Evolutionary conservation across 108 stramenopile genomes (phyloP), one percentile per base, ranked within the genome.

Genomic region (Schizochytrium sp.): DNA sequence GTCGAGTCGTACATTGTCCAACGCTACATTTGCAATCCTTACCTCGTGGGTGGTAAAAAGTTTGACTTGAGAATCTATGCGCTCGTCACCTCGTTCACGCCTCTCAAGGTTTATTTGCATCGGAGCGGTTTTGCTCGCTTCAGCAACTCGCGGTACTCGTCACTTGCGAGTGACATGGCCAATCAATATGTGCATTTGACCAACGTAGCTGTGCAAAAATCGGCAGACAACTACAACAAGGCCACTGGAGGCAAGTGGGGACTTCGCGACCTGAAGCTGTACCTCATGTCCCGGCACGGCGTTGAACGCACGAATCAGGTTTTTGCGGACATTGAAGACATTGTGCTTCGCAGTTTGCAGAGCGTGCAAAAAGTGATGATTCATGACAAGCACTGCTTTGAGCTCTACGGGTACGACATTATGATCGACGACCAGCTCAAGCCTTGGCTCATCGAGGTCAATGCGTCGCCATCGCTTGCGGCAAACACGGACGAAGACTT

Each of bases 381-480:
- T 44, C 90, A 92, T 58, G 94, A 95, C 87, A 90, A 90, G 60
- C 94, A 95, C 72, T 95, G 94, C 93, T 95, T 94, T 88, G 94
- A 95, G 89, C 94, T 95, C 0, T 95, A 95, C 89, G 94, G 94
- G 12, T 94, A 93, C 60, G 94, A 95, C 87, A 58, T 95, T 44
- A 34, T 95, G 16, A 91, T 95, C 58, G 94, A 95, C 91, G 88
- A 72, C 58, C 53, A 92, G 14, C 89, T 95, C n/a, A 90, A 91
- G 71, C 94, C 94, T 8, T 95, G 93, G 94, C 72, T 95, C 41
- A 71, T 95, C 21, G 94, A 95, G 90, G 94, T 95, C 53, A 95
- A 95, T 63, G 94, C 94, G 5, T 93, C 92, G 19, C 94, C 94
- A 5, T 93, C 93, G 60, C 69, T 95, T 34, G 91, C 90, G 29